Conservation (phyloP, 441 rosid genomes). For the Corymbia citriodora region DNA sequence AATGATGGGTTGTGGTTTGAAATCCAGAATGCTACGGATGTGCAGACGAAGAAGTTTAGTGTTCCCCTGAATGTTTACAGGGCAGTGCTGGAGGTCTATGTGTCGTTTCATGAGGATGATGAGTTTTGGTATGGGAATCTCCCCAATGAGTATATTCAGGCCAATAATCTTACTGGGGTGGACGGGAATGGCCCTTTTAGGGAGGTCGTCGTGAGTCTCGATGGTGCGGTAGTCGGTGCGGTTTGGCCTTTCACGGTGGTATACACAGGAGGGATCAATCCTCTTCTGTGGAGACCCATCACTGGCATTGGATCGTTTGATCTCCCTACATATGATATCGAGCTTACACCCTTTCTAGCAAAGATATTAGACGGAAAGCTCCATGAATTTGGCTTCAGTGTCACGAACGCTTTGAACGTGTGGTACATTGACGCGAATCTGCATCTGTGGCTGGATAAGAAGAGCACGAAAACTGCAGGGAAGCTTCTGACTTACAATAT, state of each 20-base stretch:
- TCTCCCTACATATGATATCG: conserved; percentile 81
- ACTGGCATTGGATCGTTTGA: conserved; percentile 74
- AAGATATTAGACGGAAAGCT: conserved; percentile 55
- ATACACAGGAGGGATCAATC: conserved; percentile 81
- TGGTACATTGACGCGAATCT: conserved; percentile 84
- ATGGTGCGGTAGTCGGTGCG: conserved; percentile 54
- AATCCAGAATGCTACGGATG: conserved; percentile 39
- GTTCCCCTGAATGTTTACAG: conserved; percentile 76
- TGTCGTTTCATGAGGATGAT: conserved; percentile 87
- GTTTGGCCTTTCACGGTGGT: conserved; percentile 95
- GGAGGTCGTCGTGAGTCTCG: conserved; percentile 74
- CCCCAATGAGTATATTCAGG: conserved; percentile 61
- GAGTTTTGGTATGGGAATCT: conserved; percentile 73
- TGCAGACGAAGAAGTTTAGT: conserved; percentile 33
- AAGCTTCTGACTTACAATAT: conserved; percentile 33
- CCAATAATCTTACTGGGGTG: conserved; percentile 44
- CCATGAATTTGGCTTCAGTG: conserved; percentile 55
- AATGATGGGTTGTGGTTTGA: conserved; percentile 83
- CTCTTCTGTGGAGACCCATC: conserved; percentile 80
- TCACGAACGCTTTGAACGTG: conserved; percentile 68
- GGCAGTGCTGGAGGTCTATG: conserved; percentile 84
- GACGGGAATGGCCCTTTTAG: conserved; percentile 90
- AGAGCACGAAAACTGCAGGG: conserved; percentile 42
- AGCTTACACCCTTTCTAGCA: conserved; percentile 77
- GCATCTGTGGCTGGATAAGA: conserved; percentile 84